A percentile compares a stretch with the other conserved stretches of the same genome.
phyloP scores from a whole-genome alignment of 257 asterid species.

The Jacaranda mimosifolia region DNA sequence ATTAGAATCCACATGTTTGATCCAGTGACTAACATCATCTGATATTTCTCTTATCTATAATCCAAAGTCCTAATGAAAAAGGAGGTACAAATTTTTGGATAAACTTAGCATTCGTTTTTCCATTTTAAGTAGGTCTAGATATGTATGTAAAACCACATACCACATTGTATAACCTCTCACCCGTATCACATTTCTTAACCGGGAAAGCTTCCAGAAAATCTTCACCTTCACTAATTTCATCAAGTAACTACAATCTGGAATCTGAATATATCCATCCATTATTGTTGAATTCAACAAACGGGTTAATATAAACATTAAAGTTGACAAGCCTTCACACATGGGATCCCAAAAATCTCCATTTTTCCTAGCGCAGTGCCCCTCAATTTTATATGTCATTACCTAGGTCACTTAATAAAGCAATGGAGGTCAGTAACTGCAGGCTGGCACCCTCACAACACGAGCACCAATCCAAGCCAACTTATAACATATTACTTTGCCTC shows the following conservation, averaged over 20 bases:
- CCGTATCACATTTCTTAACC: neutral
- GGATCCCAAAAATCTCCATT: conserved; percentile 8
- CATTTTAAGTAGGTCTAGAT: conserved; percentile 17
- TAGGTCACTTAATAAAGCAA: neutral
- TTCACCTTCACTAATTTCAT: neutral
- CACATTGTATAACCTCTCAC: conserved; percentile 1
- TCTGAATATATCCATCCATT: neutral
- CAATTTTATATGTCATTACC: conserved; percentile 6
- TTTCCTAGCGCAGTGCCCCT: conserved; percentile 1
- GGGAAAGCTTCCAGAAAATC: conserved; percentile 8
- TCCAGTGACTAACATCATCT: neutral
- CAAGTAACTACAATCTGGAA: neutral
- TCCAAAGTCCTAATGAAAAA: neutral
- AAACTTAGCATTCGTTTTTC: neutral
- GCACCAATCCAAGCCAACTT: conserved; percentile 12
- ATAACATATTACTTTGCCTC: neutral
- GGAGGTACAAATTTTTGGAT: neutral
- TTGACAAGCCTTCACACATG: neutral
- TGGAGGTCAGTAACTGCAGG: neutral
- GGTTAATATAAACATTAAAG: neutral
- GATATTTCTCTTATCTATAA: neutral
- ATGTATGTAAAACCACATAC: neutral
- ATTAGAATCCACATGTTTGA: too few relatives aligned
- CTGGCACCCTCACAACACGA: neutral
- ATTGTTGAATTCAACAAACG: conserved; percentile 8